Percentiles rank a stretch among this genome's conserved stretches.
Evolutionary conservation across 768 basidiomycete species (phyloP).

Genomic region (Clitopilus passeckerianus): DNA sequence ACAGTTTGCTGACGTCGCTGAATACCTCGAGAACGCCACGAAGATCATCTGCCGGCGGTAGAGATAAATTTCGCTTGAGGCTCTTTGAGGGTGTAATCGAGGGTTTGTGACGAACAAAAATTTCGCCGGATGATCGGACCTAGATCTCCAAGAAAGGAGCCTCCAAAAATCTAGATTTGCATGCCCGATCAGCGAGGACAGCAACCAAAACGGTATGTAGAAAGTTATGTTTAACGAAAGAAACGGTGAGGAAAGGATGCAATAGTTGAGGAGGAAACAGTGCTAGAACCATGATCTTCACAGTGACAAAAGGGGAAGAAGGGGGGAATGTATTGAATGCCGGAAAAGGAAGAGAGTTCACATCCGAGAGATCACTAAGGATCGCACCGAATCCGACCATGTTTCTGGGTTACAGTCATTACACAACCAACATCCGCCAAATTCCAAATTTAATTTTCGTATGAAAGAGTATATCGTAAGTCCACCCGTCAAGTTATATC

Average conservation of each 20-base stretch:
- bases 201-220: no score
- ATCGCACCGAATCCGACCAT: constrained; percentile 2
- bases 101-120: not conserved
- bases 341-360: constrained; percentile 9
- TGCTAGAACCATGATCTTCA: not conserved
- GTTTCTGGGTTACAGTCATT: constrained; percentile 7
- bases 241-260: not conserved
- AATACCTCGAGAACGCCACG: not conserved
- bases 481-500: constrained; percentile 5
- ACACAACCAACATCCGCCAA: constrained; percentile 3
- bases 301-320: not conserved
- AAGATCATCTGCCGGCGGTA: not conserved
- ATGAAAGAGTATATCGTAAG: constrained; percentile 10
- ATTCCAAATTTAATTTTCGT: constrained; percentile 15
- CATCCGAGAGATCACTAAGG: constrained; percentile 5
- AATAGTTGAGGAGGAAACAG: not conserved
- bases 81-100: not conserved
- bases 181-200: not conserved
- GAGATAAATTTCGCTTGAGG: not conserved
- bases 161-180: not conserved
- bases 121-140: not conserved
- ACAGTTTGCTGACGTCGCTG: no score
- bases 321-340: constrained; percentile 6
- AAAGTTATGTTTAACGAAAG: not conserved
- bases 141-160: not conserved